Base-by-base conservation (phyloP, 495 filamentous ascomycete species). In the Hypoxylon fuscum region DNA sequence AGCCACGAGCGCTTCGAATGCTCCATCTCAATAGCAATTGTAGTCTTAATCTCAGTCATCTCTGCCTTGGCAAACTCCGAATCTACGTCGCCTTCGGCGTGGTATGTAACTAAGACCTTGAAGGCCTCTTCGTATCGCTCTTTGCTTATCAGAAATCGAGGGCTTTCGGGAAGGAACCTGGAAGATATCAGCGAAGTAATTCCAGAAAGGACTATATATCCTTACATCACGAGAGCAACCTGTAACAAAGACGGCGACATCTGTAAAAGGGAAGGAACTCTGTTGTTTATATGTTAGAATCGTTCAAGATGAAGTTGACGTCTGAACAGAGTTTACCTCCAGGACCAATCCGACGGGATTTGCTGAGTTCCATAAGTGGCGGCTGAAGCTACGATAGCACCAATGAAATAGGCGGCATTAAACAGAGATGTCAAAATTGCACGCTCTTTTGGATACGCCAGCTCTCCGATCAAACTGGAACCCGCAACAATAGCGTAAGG, bases 361-460 rank as follows among this genome's bases (percentile, higher is more conserved):
- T 63, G 62, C 51, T 84, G 79, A 1, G 85, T 89, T 6, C 86
- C 86, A 47, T 83, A 79, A 0, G 81, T 83, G 5, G 83, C 75
- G 8, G 81, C 79, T 0, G 85, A 85, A 12, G 85, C 86, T 12
- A 84, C 76, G 46, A 89, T 84, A 44, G 81, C 78, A 5, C 87
- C 86, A 57, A 88, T 75, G 66, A 85, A 90, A 69, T 84, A 89
- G 15, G 79, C 82, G 3, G 83, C 82, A 66, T 89, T 89, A 77
- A 88, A 90, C 3, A 90, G 77, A 22, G 85, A 87, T 3, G 85
- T 90, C 58, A 91, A 68, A 35, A 88, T 79, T 10, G 84, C 77
- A 57, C 87, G 82, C 64, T 90, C 85, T 65, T 85, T 87, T 15
- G 88, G 89, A 69, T 89, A 83, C 0, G 78, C 81, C 18, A 90